Percentiles rank a stretch among this genome's conserved stretches.
phyloP scores from a whole-genome alignment of 495 filamentous ascomycete genomes.

The Penicillium cosmopolitanum region DNA sequence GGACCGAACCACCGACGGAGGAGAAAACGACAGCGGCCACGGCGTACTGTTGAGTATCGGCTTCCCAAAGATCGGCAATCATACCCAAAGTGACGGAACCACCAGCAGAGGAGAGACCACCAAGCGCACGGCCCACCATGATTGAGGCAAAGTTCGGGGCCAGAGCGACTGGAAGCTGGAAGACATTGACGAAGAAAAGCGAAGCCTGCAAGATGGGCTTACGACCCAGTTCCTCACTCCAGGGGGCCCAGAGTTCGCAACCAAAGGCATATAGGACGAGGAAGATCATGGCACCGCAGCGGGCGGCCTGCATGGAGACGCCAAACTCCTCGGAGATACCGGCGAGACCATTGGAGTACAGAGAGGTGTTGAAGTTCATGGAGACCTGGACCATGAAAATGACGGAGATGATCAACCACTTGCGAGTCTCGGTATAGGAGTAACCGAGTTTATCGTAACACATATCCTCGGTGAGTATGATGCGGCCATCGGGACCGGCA shows the following conservation, averaged over 20 bases:
- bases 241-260: slow-evolving; percentile 69
- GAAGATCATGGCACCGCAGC: slow-evolving; percentile 61
- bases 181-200: slow-evolving; percentile 63
- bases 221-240: slow-evolving; percentile 66
- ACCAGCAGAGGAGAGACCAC: slow-evolving; percentile 63
- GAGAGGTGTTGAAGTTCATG: slow-evolving; percentile 62
- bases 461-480: slow-evolving; percentile 58
- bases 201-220: slow-evolving; percentile 58
- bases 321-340: slow-evolving; percentile 54
- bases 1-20: slow-evolving; percentile 63
- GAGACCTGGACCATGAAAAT: slow-evolving; percentile 62
- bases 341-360: slow-evolving; percentile 57
- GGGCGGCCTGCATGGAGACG: slow-evolving; percentile 55
- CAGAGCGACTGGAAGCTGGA: slow-evolving; percentile 57
- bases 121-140: slow-evolving; percentile 59
- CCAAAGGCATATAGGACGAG: slow-evolving; percentile 66
- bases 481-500: slow-evolving; percentile 32
- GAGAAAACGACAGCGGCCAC: slow-evolving; percentile 66
- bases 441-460: slow-evolving; percentile 62
- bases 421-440: slow-evolving; percentile 52
- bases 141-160: slow-evolving; percentile 58
- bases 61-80: slow-evolving; percentile 64
- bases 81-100: slow-evolving; percentile 67
- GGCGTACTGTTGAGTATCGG: slow-evolving; percentile 63
- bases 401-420: slow-evolving; percentile 65